Evolutionary conservation across 768 basidiomycete species (phyloP).

Genomic region (Lyophyllum atratum): DNA sequence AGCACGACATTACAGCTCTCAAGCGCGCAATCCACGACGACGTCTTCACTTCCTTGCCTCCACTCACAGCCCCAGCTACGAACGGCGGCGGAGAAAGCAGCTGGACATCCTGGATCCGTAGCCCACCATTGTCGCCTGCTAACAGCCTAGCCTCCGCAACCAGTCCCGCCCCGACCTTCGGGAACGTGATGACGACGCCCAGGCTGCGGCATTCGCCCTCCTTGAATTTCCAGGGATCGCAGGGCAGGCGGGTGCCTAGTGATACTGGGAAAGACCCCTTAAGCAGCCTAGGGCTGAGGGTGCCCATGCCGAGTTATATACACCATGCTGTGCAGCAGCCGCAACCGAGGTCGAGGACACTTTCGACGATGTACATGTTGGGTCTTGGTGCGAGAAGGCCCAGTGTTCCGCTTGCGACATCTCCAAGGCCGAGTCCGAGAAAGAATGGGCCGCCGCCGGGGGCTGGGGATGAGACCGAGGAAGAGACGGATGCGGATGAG

Average conservation of each 20-base stretch:
- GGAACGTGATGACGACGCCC: conserved; percentile 69
- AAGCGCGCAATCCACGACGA: conserved; percentile 60
- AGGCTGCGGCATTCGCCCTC: conserved; percentile 54
- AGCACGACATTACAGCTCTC: conserved; percentile 74
- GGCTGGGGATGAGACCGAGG: not conserved
- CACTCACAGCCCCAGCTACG: conserved; percentile 7
- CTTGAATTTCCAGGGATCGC: conserved; percentile 25
- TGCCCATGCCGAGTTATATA: conserved; percentile 58
- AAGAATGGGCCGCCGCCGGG: not conserved
- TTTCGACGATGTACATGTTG: conserved; percentile 66
- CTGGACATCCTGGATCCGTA: conserved; percentile 62
- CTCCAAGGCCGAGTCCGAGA: not conserved
- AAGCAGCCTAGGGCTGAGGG: conserved; percentile 47
- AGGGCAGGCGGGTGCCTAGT: conserved; percentile 5
- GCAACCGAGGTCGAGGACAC: conserved; percentile 43
- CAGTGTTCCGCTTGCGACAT: conserved; percentile 19
- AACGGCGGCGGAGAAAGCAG: conserved; percentile 27
- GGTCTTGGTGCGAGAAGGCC: conserved; percentile 51
- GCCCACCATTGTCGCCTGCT: conserved; percentile 37
- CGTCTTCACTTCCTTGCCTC: conserved; percentile 18
- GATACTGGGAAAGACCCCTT: conserved; percentile 38
- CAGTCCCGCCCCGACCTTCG: conserved; percentile 58
- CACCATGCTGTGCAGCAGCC: conserved; percentile 10
- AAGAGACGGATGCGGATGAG: not conserved
- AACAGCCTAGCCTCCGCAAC: conserved; percentile 30